Evolutionary conservation across 2,329 filamentous ascomycete genomes (phyloP), one percentile per base, ranked within the genome.

Genomic region (Clarireedia homoeocarpa): DNA sequence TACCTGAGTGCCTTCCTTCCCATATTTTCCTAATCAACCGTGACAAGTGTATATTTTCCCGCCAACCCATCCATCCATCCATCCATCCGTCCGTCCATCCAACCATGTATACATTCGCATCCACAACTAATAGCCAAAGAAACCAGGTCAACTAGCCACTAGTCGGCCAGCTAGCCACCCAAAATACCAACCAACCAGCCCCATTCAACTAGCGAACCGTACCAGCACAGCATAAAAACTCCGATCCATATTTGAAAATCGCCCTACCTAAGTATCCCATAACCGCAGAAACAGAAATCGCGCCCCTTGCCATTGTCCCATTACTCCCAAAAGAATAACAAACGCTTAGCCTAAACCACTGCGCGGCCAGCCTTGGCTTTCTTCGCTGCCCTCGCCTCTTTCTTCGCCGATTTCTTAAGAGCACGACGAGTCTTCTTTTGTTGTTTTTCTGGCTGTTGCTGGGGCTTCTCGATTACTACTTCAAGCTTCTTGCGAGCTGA

Each of bases 401-500:
- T 58, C 26, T 48, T 55, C 3, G n/a, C 17, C 5, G n/a, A 24
- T 34, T 42, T 49, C 52, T 36, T 49, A 15, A 20, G 9, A n/a
- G 30, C 26, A 34, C 39, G 15, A 10, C 17, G 36, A 38, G 51
- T 30, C 34, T 48, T 24, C 23, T 53, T 20, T 30, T 36, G 14
- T 15, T 51, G 38, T 12, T 42, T 15, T 14, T 6, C n/a, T 27
- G 26, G 15, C 46, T 20, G 34, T 14, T 27, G 27, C 23, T 48
- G 27, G 26, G 14, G 14, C 9, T 53, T 26, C 46, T 17, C 30
- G 12, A 12, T 20, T 38, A 7, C n/a, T 5, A 10, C 49, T 45
- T 58, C 52, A 12, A 47, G 23, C 46, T 56, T 62, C 34, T 30
- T 54, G 36, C 55, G 57, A 23, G 52, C 52, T 10, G 64, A 59